Conservation (phyloP, 129 eudicot genomes). For the Cynara cardunculus region DNA sequence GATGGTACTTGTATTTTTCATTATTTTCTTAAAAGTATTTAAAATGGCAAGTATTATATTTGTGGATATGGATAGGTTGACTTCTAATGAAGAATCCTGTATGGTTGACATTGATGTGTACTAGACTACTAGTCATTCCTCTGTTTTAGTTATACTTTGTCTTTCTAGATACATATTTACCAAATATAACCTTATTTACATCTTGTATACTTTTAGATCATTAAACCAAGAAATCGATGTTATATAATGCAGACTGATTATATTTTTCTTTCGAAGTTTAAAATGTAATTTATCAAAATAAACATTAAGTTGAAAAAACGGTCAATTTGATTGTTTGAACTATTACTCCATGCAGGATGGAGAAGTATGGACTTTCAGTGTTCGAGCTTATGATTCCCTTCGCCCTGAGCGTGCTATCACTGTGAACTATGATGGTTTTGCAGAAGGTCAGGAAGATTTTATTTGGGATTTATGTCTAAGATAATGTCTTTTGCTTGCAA, state of each 20-base stretch:
- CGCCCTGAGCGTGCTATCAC: slow-evolving; percentile 74
- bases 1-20: too few relatives aligned
- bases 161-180: too few relatives aligned
- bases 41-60: too few relatives aligned
- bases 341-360: slow-evolving; percentile 59
- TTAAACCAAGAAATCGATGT: background rate
- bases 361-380: slow-evolving; percentile 88
- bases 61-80: too few relatives aligned
- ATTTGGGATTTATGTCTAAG: background rate
- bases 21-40: too few relatives aligned
- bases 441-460: slow-evolving; percentile 56
- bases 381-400: slow-evolving; percentile 67
- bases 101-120: too few relatives aligned
- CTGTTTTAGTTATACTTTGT: too few relatives aligned
- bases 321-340: background rate
- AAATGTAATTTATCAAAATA: background rate
- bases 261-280: background rate
- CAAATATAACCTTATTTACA: background rate
- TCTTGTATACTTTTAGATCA: background rate
- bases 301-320: background rate
- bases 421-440: slow-evolving; percentile 92
- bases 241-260: background rate
- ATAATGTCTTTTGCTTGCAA: background rate
- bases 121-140: too few relatives aligned
- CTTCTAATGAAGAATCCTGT: too few relatives aligned